Conservation (phyloP, 768 basidiomycete genomes). For the Tricholoma sp. region DNA sequence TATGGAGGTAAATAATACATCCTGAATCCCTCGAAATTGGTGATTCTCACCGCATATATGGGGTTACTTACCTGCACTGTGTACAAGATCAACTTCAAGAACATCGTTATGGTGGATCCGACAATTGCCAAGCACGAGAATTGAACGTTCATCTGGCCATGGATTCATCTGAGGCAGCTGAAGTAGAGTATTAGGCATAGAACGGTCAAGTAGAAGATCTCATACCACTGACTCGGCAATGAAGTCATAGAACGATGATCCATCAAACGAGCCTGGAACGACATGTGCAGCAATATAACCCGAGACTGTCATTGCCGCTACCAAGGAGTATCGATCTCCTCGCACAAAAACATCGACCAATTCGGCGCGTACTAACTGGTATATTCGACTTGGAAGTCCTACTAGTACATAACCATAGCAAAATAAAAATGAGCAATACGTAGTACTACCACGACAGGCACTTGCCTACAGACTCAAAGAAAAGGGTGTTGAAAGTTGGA, state of each 20-base stretch:
- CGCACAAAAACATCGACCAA: slow-evolving; percentile 18
- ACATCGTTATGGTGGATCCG: slow-evolving; percentile 21
- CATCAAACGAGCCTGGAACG: slow-evolving; percentile 30
- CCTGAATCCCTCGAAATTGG: neutral
- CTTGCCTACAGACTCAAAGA: too few relatives aligned
- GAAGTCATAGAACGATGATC: slow-evolving; percentile 21
- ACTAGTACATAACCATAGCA: too few relatives aligned
- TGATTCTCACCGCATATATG: slow-evolving; percentile 8
- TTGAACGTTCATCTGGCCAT: slow-evolving; percentile 18
- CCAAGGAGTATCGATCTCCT: slow-evolving; percentile 22
- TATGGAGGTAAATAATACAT: slow-evolving; percentile 24
- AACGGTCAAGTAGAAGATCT: too few relatives aligned
- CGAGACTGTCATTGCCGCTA: slow-evolving; percentile 27
- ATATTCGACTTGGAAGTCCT: too few relatives aligned
- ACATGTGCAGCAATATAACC: slow-evolving; percentile 29
- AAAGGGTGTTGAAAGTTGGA: too few relatives aligned
- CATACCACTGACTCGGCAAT: too few relatives aligned
- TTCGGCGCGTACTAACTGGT: too few relatives aligned
- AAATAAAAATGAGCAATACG: too few relatives aligned
- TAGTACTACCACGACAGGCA: too few relatives aligned
- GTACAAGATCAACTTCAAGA: slow-evolving; percentile 20
- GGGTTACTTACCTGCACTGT: slow-evolving; percentile 13
- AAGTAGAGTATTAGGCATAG: slow-evolving; percentile 1
- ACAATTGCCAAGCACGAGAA: slow-evolving; percentile 27
- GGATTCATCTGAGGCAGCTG: slow-evolving; percentile 23